Evolutionary conservation across 257 asterid genomes (phyloP).

Genomic region (Solanum okadae): DNA sequence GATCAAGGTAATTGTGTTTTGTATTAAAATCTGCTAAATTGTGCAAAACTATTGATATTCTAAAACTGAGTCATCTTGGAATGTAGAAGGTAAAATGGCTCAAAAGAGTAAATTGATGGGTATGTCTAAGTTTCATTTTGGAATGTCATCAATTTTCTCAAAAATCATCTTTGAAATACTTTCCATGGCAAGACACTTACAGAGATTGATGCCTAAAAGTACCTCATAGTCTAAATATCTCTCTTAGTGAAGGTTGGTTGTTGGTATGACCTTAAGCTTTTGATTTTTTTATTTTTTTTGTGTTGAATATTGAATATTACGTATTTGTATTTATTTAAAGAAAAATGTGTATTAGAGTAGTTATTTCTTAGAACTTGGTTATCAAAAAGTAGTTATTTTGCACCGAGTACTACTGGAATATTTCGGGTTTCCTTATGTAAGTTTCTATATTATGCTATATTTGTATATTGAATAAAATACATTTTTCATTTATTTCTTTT

Average conservation of each 20-base stretch:
- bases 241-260: background rate
- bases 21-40: background rate
- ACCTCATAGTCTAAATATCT: background rate
- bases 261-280: background rate
- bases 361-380: background rate
- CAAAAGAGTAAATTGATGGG: background rate
- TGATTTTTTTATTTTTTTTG: background rate
- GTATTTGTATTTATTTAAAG: background rate
- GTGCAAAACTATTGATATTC: background rate
- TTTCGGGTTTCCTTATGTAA: background rate
- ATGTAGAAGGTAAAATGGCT: background rate
- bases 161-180: background rate
- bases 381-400: background rate
- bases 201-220: background rate
- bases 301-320: background rate
- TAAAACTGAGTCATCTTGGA: background rate
- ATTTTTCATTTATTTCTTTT: conserved; percentile 8
- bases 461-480: background rate
- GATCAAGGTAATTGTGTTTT: background rate
- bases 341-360: background rate
- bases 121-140: background rate
- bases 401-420: background rate
- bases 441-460: background rate
- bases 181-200: background rate
- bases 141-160: background rate